Conservation (phyloP, 2,329 filamentous ascomycete genomes). For the Colletotrichum melonis region DNA sequence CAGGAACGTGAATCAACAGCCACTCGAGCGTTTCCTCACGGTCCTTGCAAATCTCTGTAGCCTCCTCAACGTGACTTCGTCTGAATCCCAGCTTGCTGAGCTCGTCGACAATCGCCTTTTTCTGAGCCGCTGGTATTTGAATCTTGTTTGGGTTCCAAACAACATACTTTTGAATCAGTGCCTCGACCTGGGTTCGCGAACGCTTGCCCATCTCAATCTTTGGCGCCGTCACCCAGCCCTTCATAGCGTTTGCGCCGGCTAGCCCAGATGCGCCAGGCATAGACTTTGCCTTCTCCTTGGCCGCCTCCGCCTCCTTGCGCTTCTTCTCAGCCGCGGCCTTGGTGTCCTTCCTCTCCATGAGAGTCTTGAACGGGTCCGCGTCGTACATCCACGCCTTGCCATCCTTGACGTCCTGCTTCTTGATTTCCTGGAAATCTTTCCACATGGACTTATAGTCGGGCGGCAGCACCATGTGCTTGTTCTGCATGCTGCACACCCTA, state of each 20-base stretch:
- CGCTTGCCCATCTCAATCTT: slow-evolving; percentile 93
- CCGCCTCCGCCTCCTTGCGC: slow-evolving; percentile 75
- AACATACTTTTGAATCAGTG: slow-evolving; percentile 79
- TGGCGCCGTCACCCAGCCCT: slow-evolving; percentile 85
- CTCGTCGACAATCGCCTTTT: slow-evolving; percentile 74
- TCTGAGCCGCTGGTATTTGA: slow-evolving; percentile 68
- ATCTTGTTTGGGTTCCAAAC: slow-evolving; percentile 89
- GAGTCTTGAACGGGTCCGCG: slow-evolving; percentile 88
- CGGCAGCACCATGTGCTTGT: slow-evolving; percentile 93
- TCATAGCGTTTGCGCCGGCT: slow-evolving; percentile 63
- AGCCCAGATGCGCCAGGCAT: slow-evolving; percentile 69
- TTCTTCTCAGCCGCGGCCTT: slow-evolving; percentile 83
- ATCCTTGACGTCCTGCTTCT: slow-evolving; percentile 81
- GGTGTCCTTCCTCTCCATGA: slow-evolving; percentile 82
- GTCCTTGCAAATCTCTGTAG: slow-evolving; percentile 87
- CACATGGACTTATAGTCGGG: slow-evolving; percentile 90
- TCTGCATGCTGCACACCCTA: slow-evolving; percentile 93
- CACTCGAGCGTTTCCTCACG: slow-evolving; percentile 94
- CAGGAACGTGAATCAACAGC: slow-evolving; percentile 95
- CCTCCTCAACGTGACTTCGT: slow-evolving; percentile 89
- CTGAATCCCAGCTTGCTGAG: slow-evolving; percentile 86
- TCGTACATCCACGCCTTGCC: slow-evolving; percentile 92
- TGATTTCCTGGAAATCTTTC: slow-evolving; percentile 89
- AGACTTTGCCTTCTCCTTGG: slow-evolving; percentile 75
- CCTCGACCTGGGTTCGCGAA: slow-evolving; percentile 83